phyloP scores from a whole-genome alignment of 306 rosid species.

The Ammopiptanthus mongolicus region DNA sequence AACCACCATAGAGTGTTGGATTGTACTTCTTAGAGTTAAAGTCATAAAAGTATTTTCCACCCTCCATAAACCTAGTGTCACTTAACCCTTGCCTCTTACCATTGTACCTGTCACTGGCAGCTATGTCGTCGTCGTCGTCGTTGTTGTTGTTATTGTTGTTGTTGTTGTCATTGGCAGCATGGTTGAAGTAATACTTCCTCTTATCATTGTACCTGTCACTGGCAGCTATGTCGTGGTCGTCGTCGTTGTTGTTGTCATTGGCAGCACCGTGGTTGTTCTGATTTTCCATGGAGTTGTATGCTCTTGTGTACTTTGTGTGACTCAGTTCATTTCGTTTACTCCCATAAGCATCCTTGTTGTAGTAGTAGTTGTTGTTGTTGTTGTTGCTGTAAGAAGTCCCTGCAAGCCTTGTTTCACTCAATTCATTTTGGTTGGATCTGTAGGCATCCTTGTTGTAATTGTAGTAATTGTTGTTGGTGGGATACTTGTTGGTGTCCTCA shows the following conservation, averaged over 20 bases:
- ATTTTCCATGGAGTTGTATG: slow-evolving; percentile 33
- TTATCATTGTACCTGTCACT: slow-evolving; percentile 29
- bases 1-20: slow-evolving; percentile 32
- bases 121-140: background rate
- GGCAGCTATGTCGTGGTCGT: background rate
- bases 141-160: background rate
- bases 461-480: slow-evolving; percentile 19
- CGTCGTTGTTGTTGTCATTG: background rate
- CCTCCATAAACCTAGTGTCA: slow-evolving; percentile 71
- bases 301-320: slow-evolving; percentile 19
- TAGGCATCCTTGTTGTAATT: slow-evolving; percentile 31
- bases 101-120: slow-evolving; percentile 22
- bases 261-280: slow-evolving; percentile 23
- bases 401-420: slow-evolving; percentile 19
- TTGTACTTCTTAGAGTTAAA: slow-evolving; percentile 34
- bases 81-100: slow-evolving; percentile 70
- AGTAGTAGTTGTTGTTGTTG: background rate
- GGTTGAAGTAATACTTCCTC: slow-evolving; percentile 23
- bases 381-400: background rate
- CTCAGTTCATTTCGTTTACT: background rate
- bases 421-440: slow-evolving; percentile 4
- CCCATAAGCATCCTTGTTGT: slow-evolving; percentile 19
- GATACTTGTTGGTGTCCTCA: slow-evolving; percentile 6
- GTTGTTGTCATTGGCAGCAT: slow-evolving; percentile 9
- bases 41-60: slow-evolving; percentile 61